These are phyloP conservation scores for Tolypocladium endophyticum DNA, from an alignment of 2,329 filamentous ascomycete genomes.

Conservation along the genomic window DNA sequence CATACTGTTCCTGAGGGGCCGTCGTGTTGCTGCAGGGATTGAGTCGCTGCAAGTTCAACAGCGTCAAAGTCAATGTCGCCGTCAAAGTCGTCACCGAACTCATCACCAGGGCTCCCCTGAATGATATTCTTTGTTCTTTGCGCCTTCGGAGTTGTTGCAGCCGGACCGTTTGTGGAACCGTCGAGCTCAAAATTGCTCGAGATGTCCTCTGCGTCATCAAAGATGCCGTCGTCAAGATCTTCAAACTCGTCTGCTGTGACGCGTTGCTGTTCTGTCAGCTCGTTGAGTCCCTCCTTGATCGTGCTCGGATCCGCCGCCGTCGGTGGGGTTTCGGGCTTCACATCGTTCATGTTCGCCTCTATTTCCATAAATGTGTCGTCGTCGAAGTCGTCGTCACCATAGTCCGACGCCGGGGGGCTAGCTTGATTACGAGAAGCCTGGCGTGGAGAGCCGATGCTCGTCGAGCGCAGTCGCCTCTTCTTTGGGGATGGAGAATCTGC, in stretches of 20 bases:
- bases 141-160: conserved; percentile 3
- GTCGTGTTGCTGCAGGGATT: conserved; percentile 36
- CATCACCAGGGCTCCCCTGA: conserved; percentile 14
- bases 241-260: conserved; percentile 44
- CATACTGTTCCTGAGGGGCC: conserved; percentile 24
- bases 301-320: conserved; percentile 3
- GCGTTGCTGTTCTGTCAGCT: neutral
- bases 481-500: conserved; percentile 33
- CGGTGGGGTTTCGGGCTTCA: conserved; percentile 3
- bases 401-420: conserved; percentile 30
- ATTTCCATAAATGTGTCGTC: conserved; percentile 48
- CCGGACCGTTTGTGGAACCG: neutral
- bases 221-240: conserved; percentile 53
- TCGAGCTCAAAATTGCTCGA: neutral
- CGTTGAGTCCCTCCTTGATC: neutral
- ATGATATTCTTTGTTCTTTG: conserved; percentile 3
- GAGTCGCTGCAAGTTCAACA: conserved; percentile 61
- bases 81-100: conserved; percentile 37
- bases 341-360: conserved; percentile 29
- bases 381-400: conserved; percentile 47
- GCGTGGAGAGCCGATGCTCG: conserved; percentile 12
- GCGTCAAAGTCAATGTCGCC: conserved; percentile 74
- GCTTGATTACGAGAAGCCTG: conserved; percentile 5
- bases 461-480: conserved; percentile 21
- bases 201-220: conserved; percentile 29